Evolutionary conservation across 2,329 filamentous ascomycete species (phyloP), one percentile per base, ranked within the genome.

Genomic region (Pseudocercospora ulei): DNA sequence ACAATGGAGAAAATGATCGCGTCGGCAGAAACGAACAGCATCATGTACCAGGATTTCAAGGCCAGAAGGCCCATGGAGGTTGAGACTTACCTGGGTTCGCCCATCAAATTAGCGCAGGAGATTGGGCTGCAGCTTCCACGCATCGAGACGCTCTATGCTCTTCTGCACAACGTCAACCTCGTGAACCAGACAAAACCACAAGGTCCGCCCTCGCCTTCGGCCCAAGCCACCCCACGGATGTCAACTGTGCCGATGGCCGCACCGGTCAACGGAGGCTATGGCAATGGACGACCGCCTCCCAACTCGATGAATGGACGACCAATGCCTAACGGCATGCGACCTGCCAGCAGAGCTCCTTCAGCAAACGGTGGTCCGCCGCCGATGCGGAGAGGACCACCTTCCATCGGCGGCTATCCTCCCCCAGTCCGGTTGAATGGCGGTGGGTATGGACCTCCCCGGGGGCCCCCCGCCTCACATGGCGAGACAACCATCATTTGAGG

Each of bases 31-130:
- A 67, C 72, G 20, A 78, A 86, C 46, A 94, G 83, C 62, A 88
- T 86, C 47, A 96, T 98, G 90, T 96, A 86, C 70, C 85, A 95
- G 60, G 90, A 98, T 60, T 98, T 80, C 59, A 65, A 78, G 38
- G 79, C 85, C 9, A 77, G 80, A 52, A 76, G 88, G 30, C 90
- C 90, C 1, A 94, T 98, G 83, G 90, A 98, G 59, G 79, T 98
- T 8, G 90, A 98, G 64, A 95, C 86, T 0, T 96, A 86, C 58
- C 74, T 96, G 3, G 90, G 88, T 25, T 88, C 88, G 4, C 88
- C 90, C 2, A 80, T 96, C 52, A 93, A 90, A 61, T 66, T 96
- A 47, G 86, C 87, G 23, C 78, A 83, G 53, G 78, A 84, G 41
- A 71, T 67, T 18, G 76, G 76, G 17, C 62, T 93, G 20, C 60